A percentile compares a stretch with the other conserved stretches of the same genome.
phyloP scores from a whole-genome alignment of 2,329 filamentous ascomycete species.

The Penicillium psychrosexuale region DNA sequence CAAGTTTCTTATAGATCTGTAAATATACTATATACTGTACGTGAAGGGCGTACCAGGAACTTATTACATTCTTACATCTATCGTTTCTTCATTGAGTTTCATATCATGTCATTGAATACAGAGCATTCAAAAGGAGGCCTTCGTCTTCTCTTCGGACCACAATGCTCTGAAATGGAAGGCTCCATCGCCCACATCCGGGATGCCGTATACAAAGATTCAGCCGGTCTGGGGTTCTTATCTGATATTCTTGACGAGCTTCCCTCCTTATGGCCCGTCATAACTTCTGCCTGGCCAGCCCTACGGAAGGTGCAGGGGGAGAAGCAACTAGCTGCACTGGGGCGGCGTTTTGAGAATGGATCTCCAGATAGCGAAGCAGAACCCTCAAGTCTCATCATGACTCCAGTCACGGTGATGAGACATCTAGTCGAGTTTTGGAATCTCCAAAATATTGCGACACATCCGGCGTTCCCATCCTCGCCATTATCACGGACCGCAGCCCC shows the following conservation, averaged over 20 bases:
- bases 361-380: background rate
- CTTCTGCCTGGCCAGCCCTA: background rate
- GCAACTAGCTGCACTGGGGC: background rate
- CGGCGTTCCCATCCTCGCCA: background rate
- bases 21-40: background rate
- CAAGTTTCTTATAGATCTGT: no score
- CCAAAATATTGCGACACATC: background rate
- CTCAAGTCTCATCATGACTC: background rate
- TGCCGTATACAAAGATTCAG: background rate
- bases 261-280: background rate
- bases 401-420: background rate
- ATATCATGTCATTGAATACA: background rate
- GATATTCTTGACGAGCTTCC: background rate
- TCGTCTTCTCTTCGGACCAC: background rate
- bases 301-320: background rate
- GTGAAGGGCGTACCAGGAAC: background rate
- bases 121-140: background rate
- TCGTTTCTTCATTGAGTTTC: background rate
- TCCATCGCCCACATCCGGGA: background rate
- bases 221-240: background rate
- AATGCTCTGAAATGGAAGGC: background rate
- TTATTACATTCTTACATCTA: background rate
- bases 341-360: background rate
- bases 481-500: background rate
- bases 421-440: background rate